Evolutionary conservation across 768 basidiomycete genomes (phyloP).

Genomic region (Rickenella mellea): DNA sequence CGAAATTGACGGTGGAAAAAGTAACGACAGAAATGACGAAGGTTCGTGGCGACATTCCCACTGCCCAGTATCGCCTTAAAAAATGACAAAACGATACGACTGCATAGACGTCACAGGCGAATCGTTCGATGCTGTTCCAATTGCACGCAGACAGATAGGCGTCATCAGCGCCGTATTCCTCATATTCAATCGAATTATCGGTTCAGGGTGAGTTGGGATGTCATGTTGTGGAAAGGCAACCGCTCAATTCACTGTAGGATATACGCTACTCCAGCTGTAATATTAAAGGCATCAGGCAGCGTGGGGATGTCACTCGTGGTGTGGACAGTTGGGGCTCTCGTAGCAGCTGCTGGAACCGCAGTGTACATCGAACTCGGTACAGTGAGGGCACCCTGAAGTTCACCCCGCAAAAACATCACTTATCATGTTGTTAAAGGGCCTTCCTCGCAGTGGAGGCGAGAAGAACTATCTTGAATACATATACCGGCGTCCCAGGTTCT

Average conservation of each 20-base stretch:
- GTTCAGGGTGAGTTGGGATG: slow-evolving; percentile 45
- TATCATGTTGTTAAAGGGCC: slow-evolving; percentile 29
- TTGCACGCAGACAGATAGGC: background rate
- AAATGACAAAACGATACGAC: no score
- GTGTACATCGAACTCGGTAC: slow-evolving; percentile 74
- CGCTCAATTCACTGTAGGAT: slow-evolving; percentile 32
- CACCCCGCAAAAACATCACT: background rate
- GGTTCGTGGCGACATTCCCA: no score
- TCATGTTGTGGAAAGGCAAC: background rate
- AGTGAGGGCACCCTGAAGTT: slow-evolving; percentile 24
- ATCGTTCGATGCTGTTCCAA: background rate
- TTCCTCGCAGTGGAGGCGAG: slow-evolving; percentile 66
- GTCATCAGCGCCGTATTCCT: slow-evolving; percentile 44
- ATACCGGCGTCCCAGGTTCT: slow-evolving; percentile 51
- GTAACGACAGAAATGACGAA: no score
- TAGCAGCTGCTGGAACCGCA: slow-evolving; percentile 57
- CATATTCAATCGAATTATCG: slow-evolving; percentile 70
- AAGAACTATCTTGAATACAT: slow-evolving; percentile 70
- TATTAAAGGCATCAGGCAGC: slow-evolving; percentile 58
- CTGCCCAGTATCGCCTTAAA: no score
- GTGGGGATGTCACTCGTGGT: slow-evolving; percentile 58
- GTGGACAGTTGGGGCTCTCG: slow-evolving; percentile 61
- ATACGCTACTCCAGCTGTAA: slow-evolving; percentile 61
- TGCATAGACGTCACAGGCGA: no score
- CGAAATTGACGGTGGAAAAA: no score